Percentiles rank a stretch among this genome's conserved stretches.
Conservation (phyloP, 1,284 basidiomycete genomes). For the Cutaneotrichosporon sp. region DNA sequence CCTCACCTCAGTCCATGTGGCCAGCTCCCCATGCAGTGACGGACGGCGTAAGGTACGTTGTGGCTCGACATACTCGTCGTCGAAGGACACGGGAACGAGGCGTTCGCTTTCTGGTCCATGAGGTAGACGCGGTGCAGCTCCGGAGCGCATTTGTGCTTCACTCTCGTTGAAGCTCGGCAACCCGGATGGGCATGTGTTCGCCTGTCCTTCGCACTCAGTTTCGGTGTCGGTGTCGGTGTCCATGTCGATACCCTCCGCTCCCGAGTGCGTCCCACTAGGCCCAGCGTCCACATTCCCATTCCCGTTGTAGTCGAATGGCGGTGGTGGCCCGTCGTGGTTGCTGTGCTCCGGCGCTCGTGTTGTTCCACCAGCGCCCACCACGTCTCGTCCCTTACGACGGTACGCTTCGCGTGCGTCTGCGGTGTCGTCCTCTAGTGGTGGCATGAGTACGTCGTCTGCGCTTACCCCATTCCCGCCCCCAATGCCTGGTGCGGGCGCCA, state of each 20-base stretch:
- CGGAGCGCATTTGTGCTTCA: constrained; percentile 35
- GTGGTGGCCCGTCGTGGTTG: constrained; percentile 27
- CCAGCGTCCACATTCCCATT: not conserved
- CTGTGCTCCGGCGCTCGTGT: constrained; percentile 1
- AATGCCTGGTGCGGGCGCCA: constrained; percentile 15
- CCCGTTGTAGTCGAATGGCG: constrained; percentile 31
- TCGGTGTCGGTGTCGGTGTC: not conserved
- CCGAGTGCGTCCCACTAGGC: constrained; percentile 9
- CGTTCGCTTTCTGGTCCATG: constrained; percentile 20
- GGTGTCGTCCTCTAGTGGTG: constrained; percentile 1
- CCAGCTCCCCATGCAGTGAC: constrained; percentile 34
- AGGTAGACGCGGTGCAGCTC: constrained; percentile 24
- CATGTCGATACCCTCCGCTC: not conserved
- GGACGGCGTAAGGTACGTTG: not conserved
- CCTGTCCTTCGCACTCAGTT: no score
- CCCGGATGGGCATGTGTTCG: not conserved
- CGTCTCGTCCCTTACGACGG: constrained; percentile 43
- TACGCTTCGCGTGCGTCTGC: constrained; percentile 44
- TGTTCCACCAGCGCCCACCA: constrained; percentile 43
- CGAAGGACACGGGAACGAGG: constrained; percentile 26
- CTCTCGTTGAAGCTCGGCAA: constrained; percentile 41
- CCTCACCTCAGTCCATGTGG: constrained; percentile 43
- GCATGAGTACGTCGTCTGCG: constrained; percentile 10
- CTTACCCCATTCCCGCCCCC: constrained; percentile 1
- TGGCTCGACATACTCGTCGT: constrained; percentile 13